Percentiles rank a stretch among this genome's conserved stretches.
Evolutionary conservation across 345 rosid species (phyloP).

Genomic region (Gossypium bickii): DNA sequence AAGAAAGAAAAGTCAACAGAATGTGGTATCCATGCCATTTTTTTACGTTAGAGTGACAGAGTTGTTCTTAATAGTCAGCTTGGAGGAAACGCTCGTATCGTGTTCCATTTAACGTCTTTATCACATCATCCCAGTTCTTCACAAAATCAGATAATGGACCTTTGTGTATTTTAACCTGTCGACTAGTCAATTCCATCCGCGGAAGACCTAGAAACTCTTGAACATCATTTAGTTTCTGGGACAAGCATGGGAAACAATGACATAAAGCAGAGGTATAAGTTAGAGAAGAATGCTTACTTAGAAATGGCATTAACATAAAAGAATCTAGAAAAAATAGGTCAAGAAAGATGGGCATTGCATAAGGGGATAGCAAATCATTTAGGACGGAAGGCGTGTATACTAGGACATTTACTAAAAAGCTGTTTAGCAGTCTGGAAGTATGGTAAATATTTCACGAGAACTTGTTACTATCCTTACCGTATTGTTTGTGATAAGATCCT

Average conservation of each 20-base stretch:
- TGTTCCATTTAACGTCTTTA: constrained; percentile 62
- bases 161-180: constrained; percentile 87
- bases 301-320: neutral
- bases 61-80: constrained; percentile 47
- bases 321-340: neutral
- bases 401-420: neutral
- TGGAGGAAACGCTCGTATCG: constrained; percentile 50
- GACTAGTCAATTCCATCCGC: constrained; percentile 52
- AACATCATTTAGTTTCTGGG: constrained; percentile 74
- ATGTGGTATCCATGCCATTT: constrained; percentile 24
- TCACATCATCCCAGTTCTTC: constrained; percentile 80
- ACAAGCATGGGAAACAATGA: neutral
- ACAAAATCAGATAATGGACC: constrained; percentile 66
- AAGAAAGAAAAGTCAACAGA: constrained; percentile 21
- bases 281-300: neutral
- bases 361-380: neutral
- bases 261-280: neutral
- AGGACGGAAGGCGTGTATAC: too few species aligned
- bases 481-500: constrained; percentile 61
- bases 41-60: constrained; percentile 12
- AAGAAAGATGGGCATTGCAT: neutral
- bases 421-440: neutral
- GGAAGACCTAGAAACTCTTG: constrained; percentile 74
- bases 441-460: neutral
- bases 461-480: constrained; percentile 36